Conservation (phyloP, 768 basidiomycete species). For the Leccinum subtestaceum region DNA sequence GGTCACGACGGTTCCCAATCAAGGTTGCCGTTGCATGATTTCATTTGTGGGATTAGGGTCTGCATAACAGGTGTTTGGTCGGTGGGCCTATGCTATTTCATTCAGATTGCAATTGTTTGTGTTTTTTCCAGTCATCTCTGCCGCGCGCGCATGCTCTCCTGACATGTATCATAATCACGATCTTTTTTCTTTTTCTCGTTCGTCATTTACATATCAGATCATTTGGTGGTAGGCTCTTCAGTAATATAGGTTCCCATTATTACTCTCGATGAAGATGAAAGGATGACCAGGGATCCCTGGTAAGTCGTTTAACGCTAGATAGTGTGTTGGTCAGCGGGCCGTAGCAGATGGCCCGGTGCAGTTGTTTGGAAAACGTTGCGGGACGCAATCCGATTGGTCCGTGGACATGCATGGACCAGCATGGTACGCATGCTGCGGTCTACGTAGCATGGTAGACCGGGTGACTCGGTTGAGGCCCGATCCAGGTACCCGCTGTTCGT, state of each 20-base stretch:
- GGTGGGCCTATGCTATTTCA: neutral
- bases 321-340: neutral
- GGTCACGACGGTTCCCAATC: neutral
- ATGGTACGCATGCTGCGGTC: neutral
- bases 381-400: neutral
- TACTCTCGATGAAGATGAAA: neutral
- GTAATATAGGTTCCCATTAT: neutral
- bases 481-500: neutral
- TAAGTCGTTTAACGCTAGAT: neutral
- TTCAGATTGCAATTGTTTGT: constrained; percentile 4
- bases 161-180: neutral
- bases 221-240: neutral
- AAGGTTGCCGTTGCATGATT: neutral
- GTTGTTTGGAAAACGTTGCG: neutral
- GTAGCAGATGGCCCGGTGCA: no score
- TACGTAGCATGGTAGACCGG: neutral
- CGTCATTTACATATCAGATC: neutral
- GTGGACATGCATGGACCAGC: neutral
- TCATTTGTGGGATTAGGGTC: neutral
- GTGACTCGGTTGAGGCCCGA: neutral
- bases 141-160: neutral
- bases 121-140: constrained; percentile 1
- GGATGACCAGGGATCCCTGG: neutral
- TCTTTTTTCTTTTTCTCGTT: neutral
- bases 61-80: neutral